Percentiles rank a stretch among this genome's conserved stretches.
phyloP scores from a whole-genome alignment of 1,284 basidiomycete species.

The Ustilago bromivora region DNA sequence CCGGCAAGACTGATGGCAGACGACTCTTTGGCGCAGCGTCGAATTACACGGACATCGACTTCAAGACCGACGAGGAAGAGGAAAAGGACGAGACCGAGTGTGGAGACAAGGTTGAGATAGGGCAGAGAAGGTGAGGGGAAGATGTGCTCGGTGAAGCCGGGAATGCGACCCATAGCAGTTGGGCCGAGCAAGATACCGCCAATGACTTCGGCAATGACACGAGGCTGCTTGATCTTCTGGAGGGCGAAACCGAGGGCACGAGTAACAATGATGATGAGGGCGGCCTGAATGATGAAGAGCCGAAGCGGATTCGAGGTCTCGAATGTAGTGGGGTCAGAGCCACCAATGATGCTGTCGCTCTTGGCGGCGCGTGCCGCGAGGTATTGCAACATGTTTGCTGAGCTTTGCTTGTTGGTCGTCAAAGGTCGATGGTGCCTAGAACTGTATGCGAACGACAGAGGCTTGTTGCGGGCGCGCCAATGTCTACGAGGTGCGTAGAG shows the following conservation, averaged over 20 bases:
- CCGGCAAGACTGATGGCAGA: slow-evolving; percentile 75
- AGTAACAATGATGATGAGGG: slow-evolving; percentile 75
- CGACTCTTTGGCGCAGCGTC: slow-evolving; percentile 66
- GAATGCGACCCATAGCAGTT: slow-evolving; percentile 65
- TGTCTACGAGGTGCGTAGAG: slow-evolving; percentile 21
- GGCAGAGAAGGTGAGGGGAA: slow-evolving; percentile 74
- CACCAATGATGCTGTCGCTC: slow-evolving; percentile 73
- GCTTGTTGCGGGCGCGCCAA: not conserved
- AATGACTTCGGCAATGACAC: slow-evolving; percentile 88
- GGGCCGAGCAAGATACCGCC: slow-evolving; percentile 79
- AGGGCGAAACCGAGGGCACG: slow-evolving; percentile 78
- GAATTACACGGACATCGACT: slow-evolving; percentile 84
- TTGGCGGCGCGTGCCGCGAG: slow-evolving; percentile 46
- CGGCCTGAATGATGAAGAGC: slow-evolving; percentile 85
- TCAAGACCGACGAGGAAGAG: slow-evolving; percentile 92
- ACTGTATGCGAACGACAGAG: not conserved
- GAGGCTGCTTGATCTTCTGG: slow-evolving; percentile 80
- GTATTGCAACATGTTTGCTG: slow-evolving; percentile 27
- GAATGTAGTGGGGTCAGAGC: slow-evolving; percentile 77
- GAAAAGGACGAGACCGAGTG: slow-evolving; percentile 77
- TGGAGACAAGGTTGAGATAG: slow-evolving; percentile 88
- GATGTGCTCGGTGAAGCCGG: slow-evolving; percentile 65
- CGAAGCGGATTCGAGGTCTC: slow-evolving; percentile 78
- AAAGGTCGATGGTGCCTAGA: not conserved
- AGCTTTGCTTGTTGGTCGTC: not conserved